Evolutionary conservation across 768 basidiomycete genomes (phyloP), one percentile per base, ranked within the genome.

Genomic region (Basidioascus undulatus): DNA sequence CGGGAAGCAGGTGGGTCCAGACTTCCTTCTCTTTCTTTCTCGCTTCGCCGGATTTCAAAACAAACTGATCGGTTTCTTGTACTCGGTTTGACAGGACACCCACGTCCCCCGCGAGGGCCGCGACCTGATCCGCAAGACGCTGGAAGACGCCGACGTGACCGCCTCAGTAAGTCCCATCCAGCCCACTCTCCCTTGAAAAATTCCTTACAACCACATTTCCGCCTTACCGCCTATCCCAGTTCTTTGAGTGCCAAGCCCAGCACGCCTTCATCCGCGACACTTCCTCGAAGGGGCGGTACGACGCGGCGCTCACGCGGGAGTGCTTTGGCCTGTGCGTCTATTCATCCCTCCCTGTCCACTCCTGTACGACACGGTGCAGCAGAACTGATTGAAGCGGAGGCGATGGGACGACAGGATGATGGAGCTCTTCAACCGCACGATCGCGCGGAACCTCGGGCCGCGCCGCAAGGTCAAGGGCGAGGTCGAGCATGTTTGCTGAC

Each of bases 231-330:
- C 19, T 26, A 39, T 11, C 41, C 11, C 53, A 86, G 79, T 86
- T 87, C 57, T 61, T 92, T 44, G 89, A 96, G 57, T 83, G 94
- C 12, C 84, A 92, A 57, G 89, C 87, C 0, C 87, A 96, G 52
- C 87, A 94, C 49, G 89, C 89, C 3, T 94, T 94, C 59, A 76
- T 94, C 45, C 73, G 87, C 5, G 86, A 89, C 55, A 82, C 86
- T 51, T 67, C 69, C 6, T 81, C 77, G 24, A 94, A 92, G 56
- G 87, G 83, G 2, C 69, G 89, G 40, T 96, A 84, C 84, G 89
- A 96, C 52, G 83, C 84, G 7, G 86, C 86, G 0, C 61, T 94
- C 39, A 83, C 80, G 0, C 65, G 70, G 37, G 74, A 74, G 18
- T 55, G 84, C 25, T 86, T 86, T 55, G 60, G 61, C 1, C 79